Conservation (phyloP, 2,329 filamentous ascomycete species). For the Zarea fungicola region DNA sequence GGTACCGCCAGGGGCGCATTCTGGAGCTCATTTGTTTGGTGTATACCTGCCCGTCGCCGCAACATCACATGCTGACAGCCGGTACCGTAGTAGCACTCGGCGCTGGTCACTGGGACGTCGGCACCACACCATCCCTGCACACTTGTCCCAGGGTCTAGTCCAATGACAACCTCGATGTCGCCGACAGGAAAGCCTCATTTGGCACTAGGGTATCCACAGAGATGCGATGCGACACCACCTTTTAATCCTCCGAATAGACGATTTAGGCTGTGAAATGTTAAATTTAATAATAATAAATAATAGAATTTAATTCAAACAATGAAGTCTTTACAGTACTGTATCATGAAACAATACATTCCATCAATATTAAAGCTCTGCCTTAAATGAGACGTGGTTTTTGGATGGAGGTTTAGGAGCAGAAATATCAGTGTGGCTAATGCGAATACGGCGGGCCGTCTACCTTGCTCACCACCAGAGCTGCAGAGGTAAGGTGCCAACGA, state of each 20-base stretch:
- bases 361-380: no score
- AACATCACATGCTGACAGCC: background rate
- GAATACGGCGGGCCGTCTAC: background rate
- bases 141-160: background rate
- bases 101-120: background rate
- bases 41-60: background rate
- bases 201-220: background rate
- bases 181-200: background rate
- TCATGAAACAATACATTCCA: no score
- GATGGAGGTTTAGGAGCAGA: no score
- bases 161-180: background rate
- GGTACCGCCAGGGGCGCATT: background rate
- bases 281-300: no score
- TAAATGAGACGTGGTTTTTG: no score
- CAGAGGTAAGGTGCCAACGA: background rate
- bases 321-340: no score
- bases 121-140: background rate
- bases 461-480: background rate
- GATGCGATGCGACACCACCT: background rate
- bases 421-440: background rate
- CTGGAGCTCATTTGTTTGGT: background rate
- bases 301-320: no score
- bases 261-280: no score
- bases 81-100: background rate
- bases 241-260: no score